Evolutionary conservation across 345 rosid genomes (phyloP).

Genomic region (Eucalyptus marginata): DNA sequence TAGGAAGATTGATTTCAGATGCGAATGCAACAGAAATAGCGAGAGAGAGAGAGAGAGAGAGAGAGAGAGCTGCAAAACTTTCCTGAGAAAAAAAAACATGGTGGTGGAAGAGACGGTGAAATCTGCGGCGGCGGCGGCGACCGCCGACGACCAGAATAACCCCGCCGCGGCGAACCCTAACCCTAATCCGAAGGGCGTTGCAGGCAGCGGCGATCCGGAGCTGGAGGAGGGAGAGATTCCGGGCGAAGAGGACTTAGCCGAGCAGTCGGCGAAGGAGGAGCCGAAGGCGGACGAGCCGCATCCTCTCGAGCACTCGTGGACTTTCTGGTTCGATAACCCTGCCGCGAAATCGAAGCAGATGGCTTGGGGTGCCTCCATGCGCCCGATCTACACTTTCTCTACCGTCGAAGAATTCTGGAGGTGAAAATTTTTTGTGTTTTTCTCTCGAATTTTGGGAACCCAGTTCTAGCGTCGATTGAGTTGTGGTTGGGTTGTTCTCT

Average conservation of each 20-base stretch:
- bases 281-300: not conserved
- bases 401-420: conserved; percentile 85
- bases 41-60: not conserved
- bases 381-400: conserved; percentile 55
- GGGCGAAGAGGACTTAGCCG: not conserved
- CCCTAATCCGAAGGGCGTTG: not conserved
- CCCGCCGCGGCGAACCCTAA: not conserved
- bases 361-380: conserved; percentile 74
- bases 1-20: not conserved
- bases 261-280: not conserved
- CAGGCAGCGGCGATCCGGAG: not conserved
- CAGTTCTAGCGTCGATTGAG: not conserved
- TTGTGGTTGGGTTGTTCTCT: not conserved
- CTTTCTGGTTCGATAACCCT: conserved; percentile 85
- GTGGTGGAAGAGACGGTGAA: not conserved
- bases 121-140: not conserved
- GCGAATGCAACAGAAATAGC: not conserved
- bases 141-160: not conserved
- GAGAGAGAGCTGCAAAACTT: not conserved
- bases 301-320: conserved; percentile 63
- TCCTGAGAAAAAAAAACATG: not conserved
- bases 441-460: not conserved
- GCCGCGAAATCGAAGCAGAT: conserved; percentile 40
- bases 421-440: not conserved
- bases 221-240: not conserved